phyloP scores from a whole-genome alignment of 805 yeast species.

The Hanseniaspora jakobsenii region DNA sequence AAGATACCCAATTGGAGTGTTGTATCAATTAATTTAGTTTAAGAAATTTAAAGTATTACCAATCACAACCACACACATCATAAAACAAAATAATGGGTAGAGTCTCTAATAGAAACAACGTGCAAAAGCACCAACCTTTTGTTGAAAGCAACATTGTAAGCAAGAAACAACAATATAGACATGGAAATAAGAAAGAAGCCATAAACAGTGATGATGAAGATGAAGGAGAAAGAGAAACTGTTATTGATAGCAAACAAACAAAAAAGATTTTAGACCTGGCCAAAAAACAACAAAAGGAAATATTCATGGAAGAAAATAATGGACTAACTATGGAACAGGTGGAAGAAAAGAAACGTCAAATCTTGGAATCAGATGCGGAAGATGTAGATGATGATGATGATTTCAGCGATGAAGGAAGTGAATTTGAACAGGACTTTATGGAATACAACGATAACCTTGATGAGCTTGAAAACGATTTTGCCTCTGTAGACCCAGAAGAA shows the following conservation, averaged over 20 bases:
- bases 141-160: conserved; percentile 28
- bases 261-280: conserved; percentile 82
- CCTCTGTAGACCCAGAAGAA: conserved; percentile 63
- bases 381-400: conserved; percentile 11
- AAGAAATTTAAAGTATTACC: not conserved
- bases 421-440: conserved; percentile 30
- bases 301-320: conserved; percentile 52
- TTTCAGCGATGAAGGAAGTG: conserved; percentile 26
- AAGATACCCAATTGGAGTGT: no score
- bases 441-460: conserved; percentile 39
- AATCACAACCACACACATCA: not conserved
- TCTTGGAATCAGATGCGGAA: no score
- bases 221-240: conserved; percentile 46
- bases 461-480: conserved; percentile 45
- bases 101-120: conserved; percentile 39
- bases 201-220: conserved; percentile 31
- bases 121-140: conserved; percentile 68
- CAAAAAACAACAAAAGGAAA: conserved; percentile 82
- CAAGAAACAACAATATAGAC: conserved; percentile 15
- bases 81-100: conserved; percentile 46
- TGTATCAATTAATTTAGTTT: no score
- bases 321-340: conserved; percentile 24
- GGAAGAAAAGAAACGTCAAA: no score
- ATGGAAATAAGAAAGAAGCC: conserved; percentile 22
- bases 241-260: conserved; percentile 69